phyloP scores from a whole-genome alignment of 2,329 filamentous ascomycete species.

The Escovopsis weberi region DNA sequence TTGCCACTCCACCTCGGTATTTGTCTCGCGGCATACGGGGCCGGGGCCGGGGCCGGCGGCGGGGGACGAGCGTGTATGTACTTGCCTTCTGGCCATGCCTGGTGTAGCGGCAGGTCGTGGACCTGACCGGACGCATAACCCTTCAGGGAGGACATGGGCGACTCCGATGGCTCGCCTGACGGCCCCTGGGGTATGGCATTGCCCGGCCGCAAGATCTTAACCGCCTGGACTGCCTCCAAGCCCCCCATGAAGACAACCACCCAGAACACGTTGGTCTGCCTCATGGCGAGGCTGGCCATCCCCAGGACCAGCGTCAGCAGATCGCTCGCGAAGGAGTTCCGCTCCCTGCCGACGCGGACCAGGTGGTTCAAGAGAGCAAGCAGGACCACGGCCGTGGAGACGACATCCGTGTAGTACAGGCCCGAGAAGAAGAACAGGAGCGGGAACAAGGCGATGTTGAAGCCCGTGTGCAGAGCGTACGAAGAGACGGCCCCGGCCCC shows the following conservation, averaged over 20 bases:
- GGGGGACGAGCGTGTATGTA: neutral
- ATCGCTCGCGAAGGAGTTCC: conserved; percentile 23
- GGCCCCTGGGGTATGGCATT: conserved; percentile 14
- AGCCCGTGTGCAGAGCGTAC: conserved; percentile 43
- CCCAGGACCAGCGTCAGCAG: conserved; percentile 41
- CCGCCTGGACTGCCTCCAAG: conserved; percentile 36
- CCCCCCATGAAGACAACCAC: conserved; percentile 63
- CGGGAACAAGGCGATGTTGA: conserved; percentile 78
- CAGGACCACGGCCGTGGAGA: conserved; percentile 65
- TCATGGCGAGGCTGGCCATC: conserved; percentile 54
- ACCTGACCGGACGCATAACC: conserved; percentile 36
- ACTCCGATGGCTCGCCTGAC: conserved; percentile 18
- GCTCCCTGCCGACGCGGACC: conserved; percentile 22
- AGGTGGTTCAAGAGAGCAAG: conserved; percentile 48
- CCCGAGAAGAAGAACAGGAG: conserved; percentile 92
- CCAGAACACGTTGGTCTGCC: conserved; percentile 98
- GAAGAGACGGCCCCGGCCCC: conserved; percentile 17
- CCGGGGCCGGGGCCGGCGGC: too few species aligned
- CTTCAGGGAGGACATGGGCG: conserved; percentile 24
- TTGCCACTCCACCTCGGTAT: neutral
- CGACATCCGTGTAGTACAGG: conserved; percentile 87
- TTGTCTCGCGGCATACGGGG: too few species aligned
- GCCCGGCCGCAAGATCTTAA: conserved; percentile 28
- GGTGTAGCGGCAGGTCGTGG: conserved; percentile 36
- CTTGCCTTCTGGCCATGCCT: conserved; percentile 37